Percentiles rank a stretch among this genome's conserved stretches.
Evolutionary conservation across 345 rosid genomes (phyloP).

Genomic region (Excoecaria agallocha): DNA sequence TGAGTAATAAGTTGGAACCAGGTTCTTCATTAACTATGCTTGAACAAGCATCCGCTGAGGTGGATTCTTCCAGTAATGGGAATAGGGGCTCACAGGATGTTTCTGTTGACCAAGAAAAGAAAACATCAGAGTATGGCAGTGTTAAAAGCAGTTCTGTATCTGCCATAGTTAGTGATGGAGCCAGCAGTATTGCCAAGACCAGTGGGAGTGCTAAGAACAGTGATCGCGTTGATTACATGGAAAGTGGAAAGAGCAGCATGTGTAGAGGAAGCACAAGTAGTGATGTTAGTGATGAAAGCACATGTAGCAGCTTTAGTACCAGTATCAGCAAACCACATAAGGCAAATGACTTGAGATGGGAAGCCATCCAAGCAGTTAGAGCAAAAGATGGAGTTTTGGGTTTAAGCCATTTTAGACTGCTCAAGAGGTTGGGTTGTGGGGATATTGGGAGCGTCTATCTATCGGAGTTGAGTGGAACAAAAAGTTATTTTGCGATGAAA

Average conservation of each 20-base stretch:
- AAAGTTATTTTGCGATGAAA: conserved; percentile 86
- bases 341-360: conserved; percentile 89
- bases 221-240: conserved; percentile 71
- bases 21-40: conserved; percentile 35
- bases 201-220: conserved; percentile 76
- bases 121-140: conserved; percentile 56
- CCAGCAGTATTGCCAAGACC: conserved; percentile 64
- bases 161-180: conserved; percentile 73
- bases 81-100: conserved; percentile 43
- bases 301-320: conserved; percentile 90
- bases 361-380: conserved; percentile 82
- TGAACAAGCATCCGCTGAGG: conserved; percentile 36
- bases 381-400: conserved; percentile 67
- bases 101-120: conserved; percentile 65
- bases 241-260: conserved; percentile 85
- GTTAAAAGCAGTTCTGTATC: conserved; percentile 75
- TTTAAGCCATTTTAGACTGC: conserved; percentile 75
- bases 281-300: conserved; percentile 86
- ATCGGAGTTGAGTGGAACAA: conserved; percentile 84
- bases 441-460: conserved; percentile 93
- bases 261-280: conserved; percentile 92
- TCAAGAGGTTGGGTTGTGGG: conserved; percentile 87
- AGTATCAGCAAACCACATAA: conserved; percentile 81
- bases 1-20: conserved; percentile 33
- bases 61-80: conserved; percentile 42